phyloP scores from a whole-genome alignment of 805 yeast genomes.

The Suhomyces prunicola region DNA sequence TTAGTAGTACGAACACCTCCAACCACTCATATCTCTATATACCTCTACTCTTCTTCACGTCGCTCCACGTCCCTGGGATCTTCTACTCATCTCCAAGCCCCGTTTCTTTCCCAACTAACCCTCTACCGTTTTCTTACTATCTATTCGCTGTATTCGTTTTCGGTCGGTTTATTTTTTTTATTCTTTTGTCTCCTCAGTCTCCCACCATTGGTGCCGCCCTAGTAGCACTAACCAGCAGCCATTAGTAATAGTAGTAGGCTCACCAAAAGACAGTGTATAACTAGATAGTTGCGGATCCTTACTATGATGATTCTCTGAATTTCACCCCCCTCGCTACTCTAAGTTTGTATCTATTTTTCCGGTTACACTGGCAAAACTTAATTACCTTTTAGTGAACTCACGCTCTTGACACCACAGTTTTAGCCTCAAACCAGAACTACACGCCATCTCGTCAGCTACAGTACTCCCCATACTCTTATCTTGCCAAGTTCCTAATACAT shows the following conservation, averaged over 20 bases:
- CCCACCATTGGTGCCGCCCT: background rate
- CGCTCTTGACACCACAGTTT: background rate
- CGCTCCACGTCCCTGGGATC: no score
- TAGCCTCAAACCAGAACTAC: background rate
- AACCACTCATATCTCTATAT: no score
- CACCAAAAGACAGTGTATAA: background rate
- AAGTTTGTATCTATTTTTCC: background rate
- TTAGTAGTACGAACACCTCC: no score
- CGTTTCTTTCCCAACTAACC: no score
- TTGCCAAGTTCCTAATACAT: no score
- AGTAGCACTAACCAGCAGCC: background rate
- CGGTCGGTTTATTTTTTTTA: background rate
- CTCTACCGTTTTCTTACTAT: background rate
- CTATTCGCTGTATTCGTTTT: background rate
- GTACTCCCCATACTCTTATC: no score
- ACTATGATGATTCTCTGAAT: no score
- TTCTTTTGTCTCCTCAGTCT: background rate
- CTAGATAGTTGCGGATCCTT: background rate
- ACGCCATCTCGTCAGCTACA: no score
- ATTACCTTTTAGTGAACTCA: background rate
- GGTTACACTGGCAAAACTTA: background rate
- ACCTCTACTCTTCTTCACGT: no score
- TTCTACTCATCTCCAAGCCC: no score
- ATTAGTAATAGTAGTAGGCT: background rate
- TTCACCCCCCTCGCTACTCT: no score